Base-by-base conservation (phyloP, 2,329 filamentous ascomycete species). In the Lojkania enalia region DNA sequence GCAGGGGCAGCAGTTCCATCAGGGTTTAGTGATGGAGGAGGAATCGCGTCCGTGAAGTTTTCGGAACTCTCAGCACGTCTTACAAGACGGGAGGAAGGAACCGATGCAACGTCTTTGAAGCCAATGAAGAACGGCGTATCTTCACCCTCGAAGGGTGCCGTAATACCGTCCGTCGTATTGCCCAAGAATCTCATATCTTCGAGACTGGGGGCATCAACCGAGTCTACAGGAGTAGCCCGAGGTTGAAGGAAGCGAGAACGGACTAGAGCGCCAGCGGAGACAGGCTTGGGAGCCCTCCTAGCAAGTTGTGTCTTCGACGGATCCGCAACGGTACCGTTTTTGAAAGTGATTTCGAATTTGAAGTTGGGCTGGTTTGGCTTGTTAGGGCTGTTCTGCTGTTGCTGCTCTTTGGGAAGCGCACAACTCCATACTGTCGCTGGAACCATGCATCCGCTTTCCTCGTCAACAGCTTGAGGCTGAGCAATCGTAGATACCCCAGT, bases 101-200 rank as follows among this genome's bases (percentile, higher is more conserved):
- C 20, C 12, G 46, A 61, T 58, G 48, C 55, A 51, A 60, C 60
- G 61, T 58, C 70, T 53, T 90, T 72, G 42, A 95, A 77, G 20
- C 84, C 89, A 54, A 96, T 87, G 67, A 86, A 95, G 69, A 96
- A 95, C 0, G 92, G 91, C 0, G 92, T 95, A 6, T 85, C 80
- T 71, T 96, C 91, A 52, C 91, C 91, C 1, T 85, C 84, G 67
- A 92, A 96, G 3, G 84, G 72, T 31, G 78, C 77, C 11, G 79
- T 75, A 49, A 88, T 83, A 0, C 80, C 78, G 60, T 97, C 92
- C 0, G 90, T 95, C 0, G 88, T 91, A 62, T 90, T 88, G 3
- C 91, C 90, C 5, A 96, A 70, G 60, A 96, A 96, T 50, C 74
- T 79, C 69, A 89, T 86, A 48, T 97, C 91, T 29, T 82, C 74